A percentile compares a stretch with the other conserved stretches of the same genome.
Evolutionary conservation across 2,329 filamentous ascomycete genomes (phyloP).

Genomic region (Penicillium sp.): DNA sequence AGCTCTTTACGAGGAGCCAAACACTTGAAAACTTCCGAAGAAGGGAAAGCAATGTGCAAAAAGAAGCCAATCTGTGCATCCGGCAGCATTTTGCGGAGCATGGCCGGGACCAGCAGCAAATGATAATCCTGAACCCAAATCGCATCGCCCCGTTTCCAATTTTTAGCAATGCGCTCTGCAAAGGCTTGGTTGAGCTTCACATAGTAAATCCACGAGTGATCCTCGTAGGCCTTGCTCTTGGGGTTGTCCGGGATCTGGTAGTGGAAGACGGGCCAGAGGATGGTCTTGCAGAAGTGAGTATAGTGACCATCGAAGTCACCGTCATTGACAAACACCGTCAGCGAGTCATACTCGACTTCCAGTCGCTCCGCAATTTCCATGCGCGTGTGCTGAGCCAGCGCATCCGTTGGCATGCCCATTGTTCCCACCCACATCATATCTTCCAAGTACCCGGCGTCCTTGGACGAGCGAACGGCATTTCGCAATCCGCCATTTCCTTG

Average conservation of each 20-base stretch:
- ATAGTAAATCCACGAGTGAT: constrained; percentile 95
- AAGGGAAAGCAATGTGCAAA: constrained; percentile 90
- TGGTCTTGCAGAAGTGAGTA: constrained; percentile 94
- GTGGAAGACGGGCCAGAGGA: constrained; percentile 96
- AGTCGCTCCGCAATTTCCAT: constrained; percentile 80
- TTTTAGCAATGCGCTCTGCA: constrained; percentile 82
- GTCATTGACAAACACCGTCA: constrained; percentile 83
- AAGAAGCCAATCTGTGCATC: constrained; percentile 97
- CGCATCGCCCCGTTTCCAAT: constrained; percentile 89
- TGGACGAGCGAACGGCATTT: constrained; percentile 79
- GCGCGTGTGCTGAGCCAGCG: constrained; percentile 70
- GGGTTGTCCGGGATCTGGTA: constrained; percentile 98
- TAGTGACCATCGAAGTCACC: constrained; percentile 95
- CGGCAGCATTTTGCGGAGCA: constrained; percentile 81
- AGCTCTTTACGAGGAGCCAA: constrained; percentile 82
- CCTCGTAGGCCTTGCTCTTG: constrained; percentile 96
- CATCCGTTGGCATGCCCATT: constrained; percentile 90
- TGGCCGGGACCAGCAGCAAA: constrained; percentile 78
- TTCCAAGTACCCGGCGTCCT: constrained; percentile 64
- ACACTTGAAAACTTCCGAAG: constrained; percentile 92
- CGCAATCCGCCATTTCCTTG: constrained; percentile 90
- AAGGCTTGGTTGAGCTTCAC: constrained; percentile 90
- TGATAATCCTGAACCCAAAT: constrained; percentile 98
- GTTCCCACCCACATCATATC: constrained; percentile 91
- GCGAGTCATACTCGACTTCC: constrained; percentile 75